phyloP scores from a whole-genome alignment of 129 eudicot genomes.

The Pulicaria dysenterica region DNA sequence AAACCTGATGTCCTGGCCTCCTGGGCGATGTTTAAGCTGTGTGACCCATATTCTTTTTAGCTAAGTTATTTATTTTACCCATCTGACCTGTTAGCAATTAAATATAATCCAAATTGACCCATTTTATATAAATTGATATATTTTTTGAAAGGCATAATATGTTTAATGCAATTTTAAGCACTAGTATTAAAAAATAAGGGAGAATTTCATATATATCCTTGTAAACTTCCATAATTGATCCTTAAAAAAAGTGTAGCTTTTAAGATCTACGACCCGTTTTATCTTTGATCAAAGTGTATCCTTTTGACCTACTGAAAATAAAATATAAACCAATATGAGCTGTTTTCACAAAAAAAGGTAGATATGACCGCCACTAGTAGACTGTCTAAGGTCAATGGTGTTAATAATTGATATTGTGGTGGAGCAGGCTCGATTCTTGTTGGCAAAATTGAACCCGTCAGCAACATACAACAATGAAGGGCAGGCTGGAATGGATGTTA shows the following conservation, averaged over 20 bases:
- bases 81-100: not conserved
- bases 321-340: not conserved
- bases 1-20: no score
- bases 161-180: not conserved
- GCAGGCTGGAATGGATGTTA: slow-evolving; percentile 80
- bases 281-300: not conserved
- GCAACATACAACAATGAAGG: slow-evolving; percentile 87
- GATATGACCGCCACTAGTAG: not conserved
- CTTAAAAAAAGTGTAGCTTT: not conserved
- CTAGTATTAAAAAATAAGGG: not conserved
- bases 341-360: no score
- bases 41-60: not conserved
- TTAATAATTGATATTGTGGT: not conserved
- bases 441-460: slow-evolving; percentile 97
- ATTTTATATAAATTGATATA: not conserved
- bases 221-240: no score
- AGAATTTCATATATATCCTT: no score
- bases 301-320: not conserved
- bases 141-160: not conserved
- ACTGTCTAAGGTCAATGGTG: not conserved
- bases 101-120: not conserved
- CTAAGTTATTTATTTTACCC: not conserved
- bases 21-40: not conserved
- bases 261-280: not conserved
- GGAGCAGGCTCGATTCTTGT: slow-evolving; percentile 83